Base-by-base conservation (phyloP, 345 rosid genomes). In the Hibiscus tridactylites region DNA sequence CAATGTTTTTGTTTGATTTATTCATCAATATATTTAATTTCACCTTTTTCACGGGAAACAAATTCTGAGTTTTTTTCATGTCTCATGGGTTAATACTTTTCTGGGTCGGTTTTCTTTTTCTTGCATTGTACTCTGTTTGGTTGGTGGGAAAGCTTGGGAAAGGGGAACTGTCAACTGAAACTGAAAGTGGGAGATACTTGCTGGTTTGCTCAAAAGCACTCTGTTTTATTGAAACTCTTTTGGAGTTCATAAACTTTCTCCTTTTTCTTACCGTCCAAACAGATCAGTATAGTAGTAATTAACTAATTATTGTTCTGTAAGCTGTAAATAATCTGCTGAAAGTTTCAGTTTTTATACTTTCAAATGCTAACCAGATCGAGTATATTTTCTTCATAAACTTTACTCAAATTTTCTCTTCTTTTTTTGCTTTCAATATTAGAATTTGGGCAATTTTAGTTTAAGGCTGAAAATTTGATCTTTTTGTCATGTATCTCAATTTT, bases 141-240 rank as follows among this genome's bases (percentile, higher is more conserved):
- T 53, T 65, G 26, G 69, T 10, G 65, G 60, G 81, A 78, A 75
- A 72, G 16, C 65, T 42, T 46, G 8, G 62, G 65, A 70, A 64
- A 52, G 21, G 13, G 21, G 17, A 46, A 19, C 9, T 28, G 13
- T 10, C 29, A 61, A 47, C 28, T 5, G 52, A 35, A 37, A 60
- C 58, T 13, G 29, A 52, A 16, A 71, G 63, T 31, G 39, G 35
- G 10, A 71, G 46, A 29, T 5, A 31, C 39, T 66, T 66, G 9
- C 61, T 47, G 60, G 50, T 35, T 71, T 33, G 35, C 33, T 58
- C 47, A 66, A 74, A 74, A 71, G 54, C 24, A 47, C 26, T 65
- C 70, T 28, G n/a, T 17, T 15, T 76, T 66, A 35, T 13, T 66
- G 57, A 46, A 66, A 46, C 21, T 47, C 70, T 26, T 66, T 65